These are phyloP conservation scores for Didymella pomorum DNA, from an alignment of 2,329 filamentous ascomycete genomes.

Conservation along the genomic window DNA sequence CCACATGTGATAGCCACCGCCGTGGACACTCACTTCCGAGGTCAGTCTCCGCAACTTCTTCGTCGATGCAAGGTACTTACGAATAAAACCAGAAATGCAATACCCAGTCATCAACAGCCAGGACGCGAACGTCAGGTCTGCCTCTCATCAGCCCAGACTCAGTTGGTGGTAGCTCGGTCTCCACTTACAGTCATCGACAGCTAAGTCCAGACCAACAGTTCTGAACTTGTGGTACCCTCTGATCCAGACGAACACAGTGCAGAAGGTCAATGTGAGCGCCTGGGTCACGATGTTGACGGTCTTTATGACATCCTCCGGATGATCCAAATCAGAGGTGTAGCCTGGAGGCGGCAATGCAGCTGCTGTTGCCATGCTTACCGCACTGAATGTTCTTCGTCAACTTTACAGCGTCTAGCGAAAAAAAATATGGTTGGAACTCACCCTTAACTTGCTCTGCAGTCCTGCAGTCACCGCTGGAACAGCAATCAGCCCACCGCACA, in stretches of 20 bases:
- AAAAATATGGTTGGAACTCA: background rate
- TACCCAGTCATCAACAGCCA: conserved; percentile 22
- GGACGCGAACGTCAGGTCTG: conserved; percentile 18
- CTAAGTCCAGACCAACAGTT: conserved; percentile 13
- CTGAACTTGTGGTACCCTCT: conserved; percentile 18
- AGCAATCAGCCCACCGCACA: background rate
- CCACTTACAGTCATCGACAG: conserved; percentile 24
- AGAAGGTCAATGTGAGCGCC: conserved; percentile 17
- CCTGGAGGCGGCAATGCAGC: conserved; percentile 17
- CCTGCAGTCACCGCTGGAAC: background rate
- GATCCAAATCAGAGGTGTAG: conserved; percentile 12
- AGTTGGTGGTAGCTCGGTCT: background rate
- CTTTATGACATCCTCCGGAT: conserved; percentile 20
- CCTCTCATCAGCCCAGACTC: background rate
- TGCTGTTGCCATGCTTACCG: conserved; percentile 10
- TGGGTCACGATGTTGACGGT: conserved; percentile 25
- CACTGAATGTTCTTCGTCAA: background rate
- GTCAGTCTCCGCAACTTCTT: background rate
- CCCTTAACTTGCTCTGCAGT: background rate
- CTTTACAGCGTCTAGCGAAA: too few species aligned
- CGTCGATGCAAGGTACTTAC: background rate
- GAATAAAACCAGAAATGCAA: conserved; percentile 15
- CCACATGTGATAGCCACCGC: conserved; percentile 25
- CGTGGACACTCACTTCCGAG: conserved; percentile 17
- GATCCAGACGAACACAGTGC: conserved; percentile 20